phyloP scores from a whole-genome alignment of 2,329 filamentous ascomycete genomes.

The Hymenoscyphus fraxineus region DNA sequence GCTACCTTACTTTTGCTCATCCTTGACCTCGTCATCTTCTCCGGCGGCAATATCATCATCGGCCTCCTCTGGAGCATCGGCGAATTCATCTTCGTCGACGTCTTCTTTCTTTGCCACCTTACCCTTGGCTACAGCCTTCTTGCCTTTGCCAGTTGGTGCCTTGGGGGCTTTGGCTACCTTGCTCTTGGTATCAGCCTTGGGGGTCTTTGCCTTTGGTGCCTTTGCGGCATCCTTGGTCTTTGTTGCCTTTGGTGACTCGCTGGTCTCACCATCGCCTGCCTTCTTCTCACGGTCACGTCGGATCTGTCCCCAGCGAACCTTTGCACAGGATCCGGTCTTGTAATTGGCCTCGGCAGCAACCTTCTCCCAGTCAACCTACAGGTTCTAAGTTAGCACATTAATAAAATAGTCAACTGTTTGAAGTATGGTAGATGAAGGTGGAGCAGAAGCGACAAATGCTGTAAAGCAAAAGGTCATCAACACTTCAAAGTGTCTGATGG shows the following conservation, averaged over 20 bases:
- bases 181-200: not conserved
- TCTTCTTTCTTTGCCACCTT: not conserved
- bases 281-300: constrained; percentile 38
- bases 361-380: constrained; percentile 42
- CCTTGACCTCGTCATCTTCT: not conserved
- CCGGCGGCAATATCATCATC: not conserved
- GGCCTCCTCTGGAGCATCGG: not conserved
- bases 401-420: not conserved
- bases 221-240: not conserved
- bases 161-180: not conserved
- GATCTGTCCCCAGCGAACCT: constrained; percentile 49
- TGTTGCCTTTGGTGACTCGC: not conserved
- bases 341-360: constrained; percentile 43
- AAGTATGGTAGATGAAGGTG: not conserved
- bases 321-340: constrained; percentile 44
- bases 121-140: constrained; percentile 7
- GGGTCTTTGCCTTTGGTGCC: constrained; percentile 6
- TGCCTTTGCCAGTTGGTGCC: not conserved
- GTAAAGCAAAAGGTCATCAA: not conserved
- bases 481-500: not conserved
- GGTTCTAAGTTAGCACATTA: not conserved
- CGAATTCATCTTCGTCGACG: not conserved
- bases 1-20: not conserved
- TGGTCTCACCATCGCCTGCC: constrained; percentile 22
- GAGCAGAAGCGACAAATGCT: not conserved